Evolutionary conservation across 202 grass and related monocot species (phyloP), one percentile per base, ranked within the genome.

Genomic region (Dendrocalamus latiflorus): DNA sequence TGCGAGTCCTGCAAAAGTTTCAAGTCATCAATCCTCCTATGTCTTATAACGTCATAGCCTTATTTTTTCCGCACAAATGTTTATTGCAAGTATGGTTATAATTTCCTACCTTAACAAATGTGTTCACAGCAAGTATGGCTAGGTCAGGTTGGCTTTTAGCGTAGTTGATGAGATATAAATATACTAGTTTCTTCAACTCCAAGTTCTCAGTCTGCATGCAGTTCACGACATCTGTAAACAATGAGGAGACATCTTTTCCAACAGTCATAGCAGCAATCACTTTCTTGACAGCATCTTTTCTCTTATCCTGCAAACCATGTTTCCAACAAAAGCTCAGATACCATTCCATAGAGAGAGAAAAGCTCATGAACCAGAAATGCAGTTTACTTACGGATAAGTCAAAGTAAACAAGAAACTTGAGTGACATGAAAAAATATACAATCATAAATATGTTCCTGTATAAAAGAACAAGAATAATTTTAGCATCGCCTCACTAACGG

Each of bases 171-270:
- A n/a, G n/a, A n/a, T n/a, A n/a, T n/a, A n/a, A 88, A 86, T 99
- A 99, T 43, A 99, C 96, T 85, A 99, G 86, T 75, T 99, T 99
- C 88, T 99, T 99, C 55, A 99, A 82, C 84, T 99, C 93, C 68
- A 99, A 82, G 64, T 99, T 99, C 78, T 99, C 93, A 6, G 97
- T 99, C 84, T 99, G 93, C 96, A 99, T 96, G 78, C 96, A 99
- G 86, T 99, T 99, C 53, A 99, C 93, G 2, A 99, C 93, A 69
- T 99, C 97, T 6, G 97, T 99, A 83, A 99, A 99, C 66, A 99
- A 83, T 59, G 97, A 99, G 33, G 93, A 99, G 55, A 99, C 97
- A 86, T 99, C 91, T 92, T 99, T 99, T 80, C 93, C 97, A 74
- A 99, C 97, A 22, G 97, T 96, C 97, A 99, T 99, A 20, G 91